Conservation (phyloP, 2,329 filamentous ascomycete species). For the Penicillium brasilianum region DNA sequence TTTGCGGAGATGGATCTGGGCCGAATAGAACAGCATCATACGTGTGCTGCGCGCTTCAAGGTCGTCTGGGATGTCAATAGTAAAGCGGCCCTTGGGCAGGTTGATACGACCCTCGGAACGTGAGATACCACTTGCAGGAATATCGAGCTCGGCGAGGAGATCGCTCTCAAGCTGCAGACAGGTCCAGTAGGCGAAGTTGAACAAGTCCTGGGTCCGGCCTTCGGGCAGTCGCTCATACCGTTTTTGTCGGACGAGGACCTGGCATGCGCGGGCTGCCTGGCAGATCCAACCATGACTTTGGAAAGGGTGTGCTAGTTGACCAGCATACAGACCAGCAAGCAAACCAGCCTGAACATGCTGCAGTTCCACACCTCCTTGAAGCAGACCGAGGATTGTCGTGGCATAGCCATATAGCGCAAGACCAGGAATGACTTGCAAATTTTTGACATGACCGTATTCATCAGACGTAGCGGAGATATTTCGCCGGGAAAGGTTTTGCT, state of each 20-base stretch:
- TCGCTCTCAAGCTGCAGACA: conserved; percentile 94
- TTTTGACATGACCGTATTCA: conserved; percentile 51
- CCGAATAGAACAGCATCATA: conserved; percentile 63
- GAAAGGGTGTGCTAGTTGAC: conserved; percentile 82
- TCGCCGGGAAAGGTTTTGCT: conserved; percentile 23
- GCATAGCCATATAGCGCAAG: conserved; percentile 88
- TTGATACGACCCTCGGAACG: conserved; percentile 54
- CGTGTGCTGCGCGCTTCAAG: conserved; percentile 43
- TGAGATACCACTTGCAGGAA: conserved; percentile 64
- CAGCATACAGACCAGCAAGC: conserved; percentile 84
- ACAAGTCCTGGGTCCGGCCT: conserved; percentile 60
- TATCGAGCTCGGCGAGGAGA: conserved; percentile 82
- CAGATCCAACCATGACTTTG: conserved; percentile 79
- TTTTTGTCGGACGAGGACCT: conserved; percentile 69
- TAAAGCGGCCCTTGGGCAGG: conserved; percentile 46
- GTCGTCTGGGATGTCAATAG: conserved; percentile 39
- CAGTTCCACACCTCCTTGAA: conserved; percentile 70
- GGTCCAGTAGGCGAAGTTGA: conserved; percentile 86
- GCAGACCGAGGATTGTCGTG: conserved; percentile 79
- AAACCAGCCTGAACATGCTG: conserved; percentile 84
- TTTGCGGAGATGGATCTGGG: conserved; percentile 65
- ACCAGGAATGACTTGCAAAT: conserved; percentile 85
- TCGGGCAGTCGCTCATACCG: conserved; percentile 3
- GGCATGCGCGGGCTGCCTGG: conserved; percentile 63
- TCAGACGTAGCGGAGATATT: conserved; percentile 14